Percentiles rank a stretch among this genome's conserved stretches.
These are phyloP conservation scores for Arabis hirsuta DNA, from an alignment of 345 rosid genomes.

Conservation along the genomic window DNA sequence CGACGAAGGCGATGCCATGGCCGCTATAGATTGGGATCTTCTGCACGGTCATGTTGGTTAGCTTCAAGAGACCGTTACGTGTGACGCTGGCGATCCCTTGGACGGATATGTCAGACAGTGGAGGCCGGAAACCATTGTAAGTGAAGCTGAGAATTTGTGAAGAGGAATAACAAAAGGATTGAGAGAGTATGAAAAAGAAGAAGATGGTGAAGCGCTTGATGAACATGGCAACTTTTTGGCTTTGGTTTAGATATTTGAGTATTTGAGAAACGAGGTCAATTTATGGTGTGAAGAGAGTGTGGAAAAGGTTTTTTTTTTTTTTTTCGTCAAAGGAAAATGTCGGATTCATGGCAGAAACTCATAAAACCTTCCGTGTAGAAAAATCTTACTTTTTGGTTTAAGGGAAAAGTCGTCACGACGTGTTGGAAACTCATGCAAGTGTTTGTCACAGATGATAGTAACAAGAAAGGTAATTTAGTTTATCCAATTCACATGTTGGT, in stretches of 20 bases:
- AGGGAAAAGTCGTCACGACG: background rate
- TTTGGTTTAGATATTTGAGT: background rate
- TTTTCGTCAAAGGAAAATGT: too few relatives aligned
- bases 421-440: too few relatives aligned
- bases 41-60: conserved; percentile 51
- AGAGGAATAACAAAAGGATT: background rate
- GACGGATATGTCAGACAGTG: conserved; percentile 43
- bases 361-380: too few relatives aligned
- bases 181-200: background rate
- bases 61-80: conserved; percentile 52
- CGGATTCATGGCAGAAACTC: too few relatives aligned
- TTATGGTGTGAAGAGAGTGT: background rate
- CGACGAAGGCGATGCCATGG: conserved; percentile 56
- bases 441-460: background rate
- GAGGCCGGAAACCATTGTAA: conserved; percentile 30
- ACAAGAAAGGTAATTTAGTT: conserved; percentile 21
- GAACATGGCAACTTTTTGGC: conserved; percentile 1
- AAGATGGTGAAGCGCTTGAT: conserved; percentile 8
- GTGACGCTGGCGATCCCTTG: conserved; percentile 54
- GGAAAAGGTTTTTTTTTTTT: background rate
- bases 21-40: too few relatives aligned
- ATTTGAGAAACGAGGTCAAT: background rate
- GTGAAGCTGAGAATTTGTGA: conserved; percentile 31
- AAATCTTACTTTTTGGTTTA: too few relatives aligned
- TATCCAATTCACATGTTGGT: conserved; percentile 26